phyloP scores from a whole-genome alignment of 2,329 filamentous ascomycete species.

The Pseudopyricularia javanii region DNA sequence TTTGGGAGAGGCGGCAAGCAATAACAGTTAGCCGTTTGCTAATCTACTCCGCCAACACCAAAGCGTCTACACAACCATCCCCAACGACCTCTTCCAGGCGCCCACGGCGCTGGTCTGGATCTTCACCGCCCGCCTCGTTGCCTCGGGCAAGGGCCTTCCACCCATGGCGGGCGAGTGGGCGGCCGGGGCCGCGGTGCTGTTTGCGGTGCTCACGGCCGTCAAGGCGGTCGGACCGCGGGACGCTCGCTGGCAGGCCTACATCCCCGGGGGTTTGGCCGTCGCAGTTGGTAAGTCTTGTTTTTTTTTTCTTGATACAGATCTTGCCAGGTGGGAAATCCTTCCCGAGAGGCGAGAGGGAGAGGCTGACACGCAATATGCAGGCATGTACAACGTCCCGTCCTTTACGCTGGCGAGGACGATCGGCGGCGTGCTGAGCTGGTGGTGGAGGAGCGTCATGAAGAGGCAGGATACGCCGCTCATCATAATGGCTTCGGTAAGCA shows the following conservation, averaged over 20 bases:
- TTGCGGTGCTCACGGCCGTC: constrained; percentile 56
- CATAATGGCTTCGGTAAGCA: constrained; percentile 61
- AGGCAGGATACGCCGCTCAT: constrained; percentile 65
- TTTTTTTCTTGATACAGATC: neutral
- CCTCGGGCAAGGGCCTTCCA: constrained; percentile 68
- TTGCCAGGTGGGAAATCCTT: no score
- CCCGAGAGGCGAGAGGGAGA: no score
- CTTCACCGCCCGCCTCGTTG: constrained; percentile 87
- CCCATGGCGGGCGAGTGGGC: constrained; percentile 75
- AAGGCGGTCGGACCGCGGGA: constrained; percentile 41
- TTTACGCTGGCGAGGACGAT: constrained; percentile 84
- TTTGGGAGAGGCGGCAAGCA: no score
- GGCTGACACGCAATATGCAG: constrained; percentile 21
- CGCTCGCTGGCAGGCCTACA: constrained; percentile 52
- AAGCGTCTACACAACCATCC: constrained; percentile 68
- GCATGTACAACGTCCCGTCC: constrained; percentile 96
- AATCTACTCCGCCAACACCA: no score
- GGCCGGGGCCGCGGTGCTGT: constrained; percentile 59
- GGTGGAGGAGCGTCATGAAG: constrained; percentile 50
- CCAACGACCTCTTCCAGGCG: constrained; percentile 81
- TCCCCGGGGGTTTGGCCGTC: constrained; percentile 91
- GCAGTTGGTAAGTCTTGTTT: constrained; percentile 56
- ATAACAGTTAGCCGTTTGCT: no score
- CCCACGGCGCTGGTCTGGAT: constrained; percentile 96
- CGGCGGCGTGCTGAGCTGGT: constrained; percentile 64